Conservation (phyloP, 495 filamentous ascomycete genomes). For the Xeromyces bisporus region DNA sequence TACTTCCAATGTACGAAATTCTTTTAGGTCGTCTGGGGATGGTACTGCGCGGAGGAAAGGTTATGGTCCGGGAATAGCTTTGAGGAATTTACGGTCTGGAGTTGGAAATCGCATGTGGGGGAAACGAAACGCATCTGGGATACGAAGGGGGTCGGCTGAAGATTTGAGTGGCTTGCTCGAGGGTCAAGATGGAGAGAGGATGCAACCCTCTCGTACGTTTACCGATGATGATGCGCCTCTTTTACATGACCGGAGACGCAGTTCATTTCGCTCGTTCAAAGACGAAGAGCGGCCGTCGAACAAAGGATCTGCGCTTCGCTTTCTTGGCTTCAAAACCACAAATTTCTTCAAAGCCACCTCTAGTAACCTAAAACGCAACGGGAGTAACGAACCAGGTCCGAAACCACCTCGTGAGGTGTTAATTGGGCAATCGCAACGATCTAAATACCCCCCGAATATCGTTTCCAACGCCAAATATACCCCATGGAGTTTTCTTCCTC, state of each 20-base stretch:
- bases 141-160: constrained; percentile 26
- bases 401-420: constrained; percentile 27
- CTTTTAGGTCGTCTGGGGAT: constrained; percentile 23
- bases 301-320: constrained; percentile 12
- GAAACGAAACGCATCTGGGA: constrained; percentile 26
- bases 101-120: constrained; percentile 43
- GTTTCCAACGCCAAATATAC: constrained; percentile 98
- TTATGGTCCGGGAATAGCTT: constrained; percentile 43
- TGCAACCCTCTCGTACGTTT: constrained; percentile 34
- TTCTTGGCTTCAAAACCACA: constrained; percentile 16
- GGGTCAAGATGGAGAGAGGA: constrained; percentile 23
- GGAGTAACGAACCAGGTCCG: constrained; percentile 10
- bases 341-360: constrained; percentile 9
- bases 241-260: constrained; percentile 24
- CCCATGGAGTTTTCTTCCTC: constrained; percentile 82
- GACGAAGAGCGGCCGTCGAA: constrained; percentile 13
- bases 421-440: constrained; percentile 23
- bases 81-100: constrained; percentile 55
- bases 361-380: constrained; percentile 3
- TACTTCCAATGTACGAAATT: constrained; percentile 19
- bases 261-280: constrained; percentile 14
- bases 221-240: constrained; percentile 51
- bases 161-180: constrained; percentile 40
- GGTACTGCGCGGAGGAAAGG: constrained; percentile 23
- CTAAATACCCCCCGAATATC: constrained; percentile 46